Evolutionary conservation across 148 eudicot genomes (phyloP).

Genomic region (Euryodendron excelsum): DNA sequence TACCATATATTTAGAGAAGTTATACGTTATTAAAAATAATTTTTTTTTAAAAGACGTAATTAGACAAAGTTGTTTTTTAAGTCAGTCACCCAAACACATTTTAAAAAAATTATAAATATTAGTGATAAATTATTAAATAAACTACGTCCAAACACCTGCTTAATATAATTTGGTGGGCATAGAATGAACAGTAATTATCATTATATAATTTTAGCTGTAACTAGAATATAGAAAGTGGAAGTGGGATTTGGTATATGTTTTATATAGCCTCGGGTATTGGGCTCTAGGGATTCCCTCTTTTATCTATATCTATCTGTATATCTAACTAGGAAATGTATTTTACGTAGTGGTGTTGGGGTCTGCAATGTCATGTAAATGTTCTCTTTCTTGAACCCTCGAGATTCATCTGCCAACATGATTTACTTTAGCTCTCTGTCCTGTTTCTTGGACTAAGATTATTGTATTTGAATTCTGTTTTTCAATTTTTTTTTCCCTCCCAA

Average conservation of each 20-base stretch:
- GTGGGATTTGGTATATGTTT: constrained; percentile 47
- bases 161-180: not conserved
- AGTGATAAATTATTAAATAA: too few relatives aligned
- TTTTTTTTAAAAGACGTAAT: too few relatives aligned
- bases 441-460: constrained; percentile 39
- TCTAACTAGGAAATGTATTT: not conserved
- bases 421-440: constrained; percentile 41
- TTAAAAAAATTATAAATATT: too few relatives aligned
- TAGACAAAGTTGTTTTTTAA: too few relatives aligned
- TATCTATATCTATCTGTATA: not conserved
- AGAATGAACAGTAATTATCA: not conserved
- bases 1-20: not conserved
- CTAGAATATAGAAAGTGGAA: constrained; percentile 27
- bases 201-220: constrained; percentile 5
- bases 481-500: too few relatives aligned
- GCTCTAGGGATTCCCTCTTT: constrained; percentile 11
- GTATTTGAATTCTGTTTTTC: not conserved
- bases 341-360: constrained; percentile 29
- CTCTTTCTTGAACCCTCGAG: constrained; percentile 51
- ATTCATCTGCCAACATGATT: constrained; percentile 30
- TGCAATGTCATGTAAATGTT: constrained; percentile 24
- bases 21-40: too few relatives aligned
- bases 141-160: too few relatives aligned
- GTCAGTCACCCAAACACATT: too few relatives aligned
- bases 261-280: constrained; percentile 8